Conservation (phyloP, 176 grass and related monocot genomes). For the Urochloa ruziziensis region DNA sequence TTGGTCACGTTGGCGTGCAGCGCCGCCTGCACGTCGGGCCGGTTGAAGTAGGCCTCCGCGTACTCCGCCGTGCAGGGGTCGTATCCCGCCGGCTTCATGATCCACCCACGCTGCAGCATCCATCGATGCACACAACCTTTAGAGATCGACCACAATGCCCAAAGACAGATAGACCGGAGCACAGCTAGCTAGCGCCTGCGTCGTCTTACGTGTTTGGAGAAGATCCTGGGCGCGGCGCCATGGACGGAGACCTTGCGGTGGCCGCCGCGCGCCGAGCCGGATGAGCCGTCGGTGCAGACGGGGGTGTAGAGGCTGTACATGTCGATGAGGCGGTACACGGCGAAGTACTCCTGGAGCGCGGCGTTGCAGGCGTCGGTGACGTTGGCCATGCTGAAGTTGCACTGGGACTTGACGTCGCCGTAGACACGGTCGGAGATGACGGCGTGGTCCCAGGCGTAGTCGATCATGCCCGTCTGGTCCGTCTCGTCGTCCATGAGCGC, state of each 20-base stretch:
- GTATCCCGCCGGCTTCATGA: slow-evolving; percentile 66
- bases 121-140: not conserved
- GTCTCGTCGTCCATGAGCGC: slow-evolving; percentile 83
- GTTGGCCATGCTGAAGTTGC: slow-evolving; percentile 57
- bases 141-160: not conserved
- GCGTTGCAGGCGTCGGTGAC: slow-evolving; percentile 34
- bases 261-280: not conserved
- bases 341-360: slow-evolving; percentile 66
- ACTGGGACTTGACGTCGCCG: slow-evolving; percentile 57
- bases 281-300: slow-evolving; percentile 46
- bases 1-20: slow-evolving; percentile 87
- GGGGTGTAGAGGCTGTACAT: slow-evolving; percentile 98
- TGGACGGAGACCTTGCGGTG: slow-evolving; percentile 41
- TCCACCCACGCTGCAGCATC: slow-evolving; percentile 46
- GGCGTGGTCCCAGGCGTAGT: slow-evolving; percentile 97
- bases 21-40: slow-evolving; percentile 83
- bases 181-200: not conserved
- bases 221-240: slow-evolving; percentile 53
- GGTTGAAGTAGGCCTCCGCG: slow-evolving; percentile 73
- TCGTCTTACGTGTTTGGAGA: slow-evolving; percentile 59
- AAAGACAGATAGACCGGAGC: too few species aligned
- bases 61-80: slow-evolving; percentile 63
- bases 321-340: slow-evolving; percentile 83
- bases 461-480: slow-evolving; percentile 79
- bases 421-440: slow-evolving; percentile 94